Conservation (phyloP, 1,284 basidiomycete genomes). For the Vanrija sp. region DNA sequence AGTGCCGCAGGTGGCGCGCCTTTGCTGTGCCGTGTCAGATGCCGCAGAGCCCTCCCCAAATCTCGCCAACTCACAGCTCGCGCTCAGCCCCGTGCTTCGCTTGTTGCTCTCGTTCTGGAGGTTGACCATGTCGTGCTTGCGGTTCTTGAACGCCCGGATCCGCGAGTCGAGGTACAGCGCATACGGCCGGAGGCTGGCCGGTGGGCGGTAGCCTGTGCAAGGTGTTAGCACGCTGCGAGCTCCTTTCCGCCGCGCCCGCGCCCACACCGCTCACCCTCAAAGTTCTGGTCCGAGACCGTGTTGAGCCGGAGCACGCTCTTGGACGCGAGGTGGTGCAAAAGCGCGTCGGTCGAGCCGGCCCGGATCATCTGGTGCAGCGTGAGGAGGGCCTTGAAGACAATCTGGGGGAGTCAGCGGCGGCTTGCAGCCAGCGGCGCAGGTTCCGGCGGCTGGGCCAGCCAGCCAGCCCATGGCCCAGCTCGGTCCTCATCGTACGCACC, state of each 20-base stretch:
- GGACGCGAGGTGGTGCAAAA: conserved; percentile 75
- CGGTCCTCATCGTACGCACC: conserved; percentile 54
- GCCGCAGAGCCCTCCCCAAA: not conserved
- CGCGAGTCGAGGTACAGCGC: conserved; percentile 84
- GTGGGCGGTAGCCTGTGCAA: conserved; percentile 70
- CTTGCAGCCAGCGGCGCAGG: too few relatives aligned
- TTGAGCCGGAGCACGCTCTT: conserved; percentile 72
- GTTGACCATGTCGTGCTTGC: conserved; percentile 88
- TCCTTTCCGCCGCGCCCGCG: not conserved
- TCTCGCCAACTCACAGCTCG: conserved; percentile 31
- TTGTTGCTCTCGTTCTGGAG: conserved; percentile 87
- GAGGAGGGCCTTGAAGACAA: conserved; percentile 94
- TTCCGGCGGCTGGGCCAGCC: too few relatives aligned
- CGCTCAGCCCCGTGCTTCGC: conserved; percentile 49
- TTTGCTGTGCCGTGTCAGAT: conserved; percentile 23
- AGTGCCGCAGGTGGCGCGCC: conserved; percentile 71
- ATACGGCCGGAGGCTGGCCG: conserved; percentile 82
- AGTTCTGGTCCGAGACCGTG: conserved; percentile 65
- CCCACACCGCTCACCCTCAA: not conserved
- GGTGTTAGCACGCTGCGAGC: not conserved
- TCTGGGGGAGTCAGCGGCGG: conserved; percentile 51
- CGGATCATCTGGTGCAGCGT: conserved; percentile 92
- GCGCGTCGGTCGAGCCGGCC: conserved; percentile 85
- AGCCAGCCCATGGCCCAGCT: too few relatives aligned
- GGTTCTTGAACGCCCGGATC: conserved; percentile 81